These are phyloP conservation scores for Wickerhamomyces bovis DNA, from an alignment of 805 yeast genomes.

Conservation along the genomic window DNA sequence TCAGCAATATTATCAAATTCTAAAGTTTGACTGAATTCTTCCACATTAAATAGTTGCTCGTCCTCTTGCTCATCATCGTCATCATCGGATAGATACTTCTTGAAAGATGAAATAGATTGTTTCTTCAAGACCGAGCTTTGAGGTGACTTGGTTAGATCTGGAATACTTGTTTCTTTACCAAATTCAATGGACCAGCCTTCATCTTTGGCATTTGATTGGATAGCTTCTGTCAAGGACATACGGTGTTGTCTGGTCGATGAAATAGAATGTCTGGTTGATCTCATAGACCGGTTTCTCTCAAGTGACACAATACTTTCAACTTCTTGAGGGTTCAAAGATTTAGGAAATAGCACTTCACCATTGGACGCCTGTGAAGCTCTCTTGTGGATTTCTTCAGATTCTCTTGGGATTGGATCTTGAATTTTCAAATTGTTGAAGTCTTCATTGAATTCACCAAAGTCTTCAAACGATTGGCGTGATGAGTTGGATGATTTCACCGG, in stretches of 20 bases:
- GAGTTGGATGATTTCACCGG: background rate
- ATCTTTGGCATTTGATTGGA: conserved; percentile 34
- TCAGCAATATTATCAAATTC: conserved; percentile 15
- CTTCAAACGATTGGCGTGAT: background rate
- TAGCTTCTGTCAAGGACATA: conserved; percentile 23
- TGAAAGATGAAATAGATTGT: conserved; percentile 14
- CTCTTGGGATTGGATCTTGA: background rate
- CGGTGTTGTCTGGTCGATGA: conserved; percentile 22
- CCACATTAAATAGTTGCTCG: conserved; percentile 24
- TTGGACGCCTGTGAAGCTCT: conserved; percentile 16
- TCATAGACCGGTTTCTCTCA: conserved; percentile 61
- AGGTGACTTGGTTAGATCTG: conserved; percentile 32
- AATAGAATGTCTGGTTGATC: conserved; percentile 32
- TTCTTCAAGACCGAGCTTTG: conserved; percentile 30
- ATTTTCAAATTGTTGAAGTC: conserved; percentile 19
- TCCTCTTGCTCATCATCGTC: conserved; percentile 6
- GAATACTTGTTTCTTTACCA: conserved; percentile 14
- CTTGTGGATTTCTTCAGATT: background rate
- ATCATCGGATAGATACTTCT: conserved; percentile 3
- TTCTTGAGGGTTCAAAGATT: conserved; percentile 56
- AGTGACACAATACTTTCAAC: conserved; percentile 65
- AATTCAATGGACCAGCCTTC: conserved; percentile 44
- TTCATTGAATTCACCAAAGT: conserved; percentile 19
- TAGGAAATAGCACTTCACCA: conserved; percentile 69
- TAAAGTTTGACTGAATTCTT: conserved; percentile 19